Evolutionary conservation across 257 asterid genomes (phyloP).

Genomic region (Sherardia arvensis): DNA sequence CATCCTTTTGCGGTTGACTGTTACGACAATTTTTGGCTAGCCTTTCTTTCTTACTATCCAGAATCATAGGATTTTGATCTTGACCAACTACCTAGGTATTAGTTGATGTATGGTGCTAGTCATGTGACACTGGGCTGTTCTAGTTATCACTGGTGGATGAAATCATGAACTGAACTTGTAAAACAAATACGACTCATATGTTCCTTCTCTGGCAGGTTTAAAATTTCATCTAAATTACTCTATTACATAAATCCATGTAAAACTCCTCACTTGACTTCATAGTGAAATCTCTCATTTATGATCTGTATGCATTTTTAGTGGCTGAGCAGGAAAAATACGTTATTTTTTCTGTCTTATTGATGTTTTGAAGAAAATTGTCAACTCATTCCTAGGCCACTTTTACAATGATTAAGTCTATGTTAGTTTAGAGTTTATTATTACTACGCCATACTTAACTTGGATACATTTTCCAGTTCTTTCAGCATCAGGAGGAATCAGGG

Average conservation of each 20-base stretch:
- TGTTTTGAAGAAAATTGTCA: neutral
- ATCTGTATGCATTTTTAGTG: neutral
- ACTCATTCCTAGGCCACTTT: neutral
- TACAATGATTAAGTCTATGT: neutral
- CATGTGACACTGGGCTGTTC: neutral
- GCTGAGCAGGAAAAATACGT: neutral
- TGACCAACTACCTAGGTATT: neutral
- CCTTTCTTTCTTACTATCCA: neutral
- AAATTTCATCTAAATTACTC: neutral
- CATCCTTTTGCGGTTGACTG: neutral
- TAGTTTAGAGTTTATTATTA: slow-evolving; percentile 4
- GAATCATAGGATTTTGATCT: neutral
- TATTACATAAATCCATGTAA: neutral
- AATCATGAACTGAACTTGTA: neutral
- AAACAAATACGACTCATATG: neutral
- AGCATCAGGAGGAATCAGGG: slow-evolving; percentile 89
- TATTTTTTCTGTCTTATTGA: neutral
- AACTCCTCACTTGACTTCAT: neutral
- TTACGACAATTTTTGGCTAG: neutral
- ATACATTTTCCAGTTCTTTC: slow-evolving; percentile 61
- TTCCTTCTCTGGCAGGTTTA: neutral
- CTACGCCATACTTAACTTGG: slow-evolving; percentile 11
- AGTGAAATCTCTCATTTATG: neutral
- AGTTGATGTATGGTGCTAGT: neutral
- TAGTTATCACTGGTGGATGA: neutral